Conservation (phyloP, 805 yeast genomes). For the Jamesozyma piceae region DNA sequence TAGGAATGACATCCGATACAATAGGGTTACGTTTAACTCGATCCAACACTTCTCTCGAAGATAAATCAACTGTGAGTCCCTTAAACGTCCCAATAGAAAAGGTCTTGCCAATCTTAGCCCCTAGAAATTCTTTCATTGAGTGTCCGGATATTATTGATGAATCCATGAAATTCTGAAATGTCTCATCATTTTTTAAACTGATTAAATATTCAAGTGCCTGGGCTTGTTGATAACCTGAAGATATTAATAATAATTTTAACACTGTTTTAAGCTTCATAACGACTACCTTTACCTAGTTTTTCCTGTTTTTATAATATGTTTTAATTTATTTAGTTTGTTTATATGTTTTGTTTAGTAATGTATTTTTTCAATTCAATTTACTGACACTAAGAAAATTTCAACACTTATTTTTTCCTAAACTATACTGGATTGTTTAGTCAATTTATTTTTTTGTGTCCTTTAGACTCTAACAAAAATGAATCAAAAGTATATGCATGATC, state of each 20-base stretch:
- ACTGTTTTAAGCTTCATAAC: neutral
- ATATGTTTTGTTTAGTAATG: neutral
- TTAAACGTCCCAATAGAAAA: constrained; percentile 63
- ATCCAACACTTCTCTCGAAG: constrained; percentile 37
- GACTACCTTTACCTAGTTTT: neutral
- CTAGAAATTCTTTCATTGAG: constrained; percentile 35
- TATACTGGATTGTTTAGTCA: no score
- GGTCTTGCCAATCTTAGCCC: constrained; percentile 38
- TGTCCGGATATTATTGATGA: constrained; percentile 32
- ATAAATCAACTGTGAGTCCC: constrained; percentile 59
- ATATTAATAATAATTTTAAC: neutral
- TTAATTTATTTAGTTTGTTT: neutral
- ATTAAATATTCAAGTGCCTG: constrained; percentile 36
- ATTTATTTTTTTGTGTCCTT: neutral
- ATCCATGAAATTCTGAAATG: constrained; percentile 40
- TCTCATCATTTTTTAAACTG: constrained; percentile 41
- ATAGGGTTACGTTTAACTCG: constrained; percentile 48
- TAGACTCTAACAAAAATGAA: neutral
- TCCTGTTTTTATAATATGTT: neutral
- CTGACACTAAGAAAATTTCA: neutral
- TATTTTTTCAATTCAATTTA: neutral
- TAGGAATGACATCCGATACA: constrained; percentile 62
- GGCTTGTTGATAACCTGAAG: neutral
- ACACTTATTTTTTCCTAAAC: neutral
- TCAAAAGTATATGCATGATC: neutral